Evolutionary conservation across 495 filamentous ascomycete species (phyloP).

Genomic region (Amphirosellinia nigrospora): DNA sequence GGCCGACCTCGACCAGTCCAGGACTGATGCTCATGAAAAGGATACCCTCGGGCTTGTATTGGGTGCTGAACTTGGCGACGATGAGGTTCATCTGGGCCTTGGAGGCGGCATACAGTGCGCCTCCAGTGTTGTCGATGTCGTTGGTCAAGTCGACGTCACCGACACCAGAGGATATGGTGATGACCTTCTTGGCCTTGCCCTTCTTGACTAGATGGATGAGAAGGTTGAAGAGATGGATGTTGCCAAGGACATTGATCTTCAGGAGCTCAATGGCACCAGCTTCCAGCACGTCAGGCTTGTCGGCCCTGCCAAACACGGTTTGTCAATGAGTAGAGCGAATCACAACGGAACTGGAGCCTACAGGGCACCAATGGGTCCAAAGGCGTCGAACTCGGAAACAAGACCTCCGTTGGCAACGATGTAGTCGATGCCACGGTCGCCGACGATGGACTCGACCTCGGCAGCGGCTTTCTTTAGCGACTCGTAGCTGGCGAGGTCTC

Average conservation of each 20-base stretch:
- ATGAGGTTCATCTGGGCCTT: conserved; percentile 53
- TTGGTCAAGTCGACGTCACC: conserved; percentile 44
- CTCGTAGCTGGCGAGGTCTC: conserved; percentile 47
- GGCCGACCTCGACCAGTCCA: conserved; percentile 50
- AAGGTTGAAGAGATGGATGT: conserved; percentile 54
- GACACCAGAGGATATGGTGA: conserved; percentile 53
- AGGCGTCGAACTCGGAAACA: conserved; percentile 30
- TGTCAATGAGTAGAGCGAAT: no score
- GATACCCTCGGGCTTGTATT: conserved; percentile 56
- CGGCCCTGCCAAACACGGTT: background rate
- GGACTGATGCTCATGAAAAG: conserved; percentile 58
- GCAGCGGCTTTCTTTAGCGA: conserved; percentile 46
- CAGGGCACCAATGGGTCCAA: conserved; percentile 25
- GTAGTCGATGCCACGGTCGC: conserved; percentile 48
- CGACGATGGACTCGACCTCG: conserved; percentile 34
- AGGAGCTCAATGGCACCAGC: conserved; percentile 35
- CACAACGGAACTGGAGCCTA: no score
- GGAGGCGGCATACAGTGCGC: conserved; percentile 42
- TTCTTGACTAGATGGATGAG: conserved; percentile 56
- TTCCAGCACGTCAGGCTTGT: conserved; percentile 39
- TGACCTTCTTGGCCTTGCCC: conserved; percentile 57
- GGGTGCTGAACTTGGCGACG: conserved; percentile 51
- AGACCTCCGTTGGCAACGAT: conserved; percentile 56
- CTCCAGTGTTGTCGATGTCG: conserved; percentile 33
- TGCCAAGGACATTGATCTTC: conserved; percentile 53